phyloP scores from a whole-genome alignment of 208 protist species.

The Angomonas deanei region DNA sequence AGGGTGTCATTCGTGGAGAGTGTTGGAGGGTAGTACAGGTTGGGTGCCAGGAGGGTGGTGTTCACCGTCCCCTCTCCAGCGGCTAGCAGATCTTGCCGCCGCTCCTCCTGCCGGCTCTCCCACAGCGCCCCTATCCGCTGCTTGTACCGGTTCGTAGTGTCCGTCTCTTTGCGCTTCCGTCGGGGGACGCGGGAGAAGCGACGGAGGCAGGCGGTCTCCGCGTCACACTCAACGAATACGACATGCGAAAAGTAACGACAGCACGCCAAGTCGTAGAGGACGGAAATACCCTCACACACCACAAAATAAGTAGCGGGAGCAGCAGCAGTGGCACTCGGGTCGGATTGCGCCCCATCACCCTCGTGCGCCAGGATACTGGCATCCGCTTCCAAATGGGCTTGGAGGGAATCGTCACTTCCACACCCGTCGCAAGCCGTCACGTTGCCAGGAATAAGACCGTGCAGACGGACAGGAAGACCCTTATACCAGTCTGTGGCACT shows the following conservation, averaged over 20 bases:
- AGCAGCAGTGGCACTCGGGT: too few relatives aligned
- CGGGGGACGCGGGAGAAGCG: conserved; percentile 35
- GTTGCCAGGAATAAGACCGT: not conserved
- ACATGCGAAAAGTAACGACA: conserved; percentile 17
- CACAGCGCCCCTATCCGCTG: conserved; percentile 24
- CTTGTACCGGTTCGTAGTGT: not conserved
- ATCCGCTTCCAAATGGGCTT: conserved; percentile 22
- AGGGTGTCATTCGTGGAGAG: not conserved
- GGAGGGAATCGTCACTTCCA: conserved; percentile 14
- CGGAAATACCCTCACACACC: conserved; percentile 39
- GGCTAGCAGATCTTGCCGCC: not conserved
- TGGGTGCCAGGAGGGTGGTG: not conserved
- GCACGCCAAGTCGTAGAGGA: conserved; percentile 13
- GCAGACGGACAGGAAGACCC: not conserved
- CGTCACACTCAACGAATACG: conserved; percentile 19
- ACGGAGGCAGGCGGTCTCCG: conserved; percentile 29
- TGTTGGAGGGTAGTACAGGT: not conserved
- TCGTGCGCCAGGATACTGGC: too few relatives aligned
- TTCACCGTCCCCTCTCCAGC: too few relatives aligned
- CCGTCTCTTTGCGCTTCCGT: conserved; percentile 5
- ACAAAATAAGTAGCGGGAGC: conserved; percentile 11
- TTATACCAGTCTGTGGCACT: not conserved
- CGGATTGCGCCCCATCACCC: too few relatives aligned
- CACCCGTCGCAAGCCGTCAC: not conserved
- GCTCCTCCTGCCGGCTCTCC: conserved; percentile 1